Base-by-base conservation (phyloP, 169 alveolate species). In the Babesia sp. region DNA sequence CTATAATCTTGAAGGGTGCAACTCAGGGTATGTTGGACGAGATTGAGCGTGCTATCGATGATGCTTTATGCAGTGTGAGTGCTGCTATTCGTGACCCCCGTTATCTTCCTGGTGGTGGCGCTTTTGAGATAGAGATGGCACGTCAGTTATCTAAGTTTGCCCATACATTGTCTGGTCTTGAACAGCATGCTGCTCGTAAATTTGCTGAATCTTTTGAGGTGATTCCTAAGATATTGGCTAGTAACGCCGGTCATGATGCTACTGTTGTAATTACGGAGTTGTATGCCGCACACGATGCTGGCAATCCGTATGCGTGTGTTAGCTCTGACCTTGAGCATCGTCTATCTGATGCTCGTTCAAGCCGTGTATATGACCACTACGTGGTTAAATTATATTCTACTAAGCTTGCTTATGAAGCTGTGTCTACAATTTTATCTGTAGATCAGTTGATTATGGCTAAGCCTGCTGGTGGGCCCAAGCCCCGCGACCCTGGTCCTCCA, bases 391-490 rank as follows among this genome's bases (percentile, higher is more conserved):
- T 86, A 71, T 97, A 98, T 96, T 99, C 99, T 28, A 91, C 96
- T 69, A 96, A 94, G 60, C 93, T 97, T 39, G 98, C 99, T 36
- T 90, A 94, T 54, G 99, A 97, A 76, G 98, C 99, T 18, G 99
- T 97, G 5, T 85, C 96, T 74, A 98, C 99, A 9, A 93, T 98
- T 46, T 94, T 98, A 7, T 95, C 96, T 73, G 97, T 98, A 36
- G 99, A 98, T 90, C 99, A 96, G 85, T 95, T 97, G 60, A 97
- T 97, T 71, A 94, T 98, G 95, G 98, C 99, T 58, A 96, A 97
- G 78, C 99, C 99, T 18, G 99, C 99, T 20, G 99, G 99, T 33
- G 99, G 99, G 20, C 99, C 99, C 31, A 94, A 93, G 39, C 97
- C 96, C 29, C 91, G 95, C 46, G 83, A 71, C 8, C 84, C 89